Conservation (phyloP, 495 filamentous ascomycete genomes). For the Neurospora discreta region DNA sequence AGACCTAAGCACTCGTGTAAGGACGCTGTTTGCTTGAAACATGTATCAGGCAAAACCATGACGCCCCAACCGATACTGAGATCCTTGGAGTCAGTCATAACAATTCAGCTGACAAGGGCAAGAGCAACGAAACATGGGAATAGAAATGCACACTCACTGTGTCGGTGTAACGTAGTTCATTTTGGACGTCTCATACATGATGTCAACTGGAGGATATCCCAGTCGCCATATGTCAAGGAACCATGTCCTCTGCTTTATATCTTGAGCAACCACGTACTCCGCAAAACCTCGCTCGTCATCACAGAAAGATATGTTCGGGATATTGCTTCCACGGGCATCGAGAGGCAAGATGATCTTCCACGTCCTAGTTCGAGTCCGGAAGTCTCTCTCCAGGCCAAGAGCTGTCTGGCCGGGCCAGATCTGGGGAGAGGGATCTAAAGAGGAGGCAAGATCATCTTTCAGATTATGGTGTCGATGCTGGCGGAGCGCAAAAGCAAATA, state of each 20-base stretch:
- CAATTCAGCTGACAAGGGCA: background rate
- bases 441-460: background rate
- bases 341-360: slow-evolving; percentile 32
- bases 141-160: background rate
- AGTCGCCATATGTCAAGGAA: slow-evolving; percentile 56
- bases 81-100: slow-evolving; percentile 2
- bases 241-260: slow-evolving; percentile 55
- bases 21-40: slow-evolving; percentile 25
- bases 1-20: slow-evolving; percentile 25
- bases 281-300: slow-evolving; percentile 51
- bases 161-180: background rate
- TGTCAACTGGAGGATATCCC: background rate
- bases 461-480: slow-evolving; percentile 13
- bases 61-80: slow-evolving; percentile 35
- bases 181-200: background rate
- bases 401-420: slow-evolving; percentile 7
- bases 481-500: slow-evolving; percentile 64
- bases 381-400: slow-evolving; percentile 16
- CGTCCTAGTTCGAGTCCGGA: slow-evolving; percentile 24
- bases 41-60: slow-evolving; percentile 30
- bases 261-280: slow-evolving; percentile 59
- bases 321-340: slow-evolving; percentile 41
- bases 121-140: background rate
- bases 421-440: slow-evolving; percentile 7
- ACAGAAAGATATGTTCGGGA: slow-evolving; percentile 68